A percentile compares a stretch with the other conserved stretches of the same genome.
Conservation (phyloP, 768 basidiomycete genomes). For the Phlebiopsis flavidoalba region DNA sequence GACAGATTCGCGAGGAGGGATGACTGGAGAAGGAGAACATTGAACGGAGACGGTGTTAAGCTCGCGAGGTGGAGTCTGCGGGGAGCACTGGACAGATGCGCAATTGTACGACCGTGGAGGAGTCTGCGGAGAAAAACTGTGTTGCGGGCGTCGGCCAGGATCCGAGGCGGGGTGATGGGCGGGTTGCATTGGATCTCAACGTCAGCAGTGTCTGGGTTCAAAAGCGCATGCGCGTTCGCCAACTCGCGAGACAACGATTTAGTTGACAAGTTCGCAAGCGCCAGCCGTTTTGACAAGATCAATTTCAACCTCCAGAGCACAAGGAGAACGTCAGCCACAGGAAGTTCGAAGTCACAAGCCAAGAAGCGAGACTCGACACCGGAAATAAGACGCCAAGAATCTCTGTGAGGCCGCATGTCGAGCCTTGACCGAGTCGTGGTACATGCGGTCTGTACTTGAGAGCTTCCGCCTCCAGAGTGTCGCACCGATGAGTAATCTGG, state of each 20-base stretch:
- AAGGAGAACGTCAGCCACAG: constrained; percentile 4
- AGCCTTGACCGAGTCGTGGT: constrained; percentile 5
- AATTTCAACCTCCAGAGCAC: constrained; percentile 9
- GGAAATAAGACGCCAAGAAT: background rate
- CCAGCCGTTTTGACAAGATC: background rate
- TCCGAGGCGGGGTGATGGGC: background rate
- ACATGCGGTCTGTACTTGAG: background rate
- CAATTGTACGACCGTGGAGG: too few relatives aligned
- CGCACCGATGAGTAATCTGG: background rate
- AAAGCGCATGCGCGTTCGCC: background rate
- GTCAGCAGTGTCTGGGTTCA: background rate
- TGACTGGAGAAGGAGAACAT: background rate
- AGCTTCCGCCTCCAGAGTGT: background rate
- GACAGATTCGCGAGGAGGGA: background rate
- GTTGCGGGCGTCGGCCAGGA: background rate
- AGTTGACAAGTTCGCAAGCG: background rate
- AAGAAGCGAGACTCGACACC: background rate
- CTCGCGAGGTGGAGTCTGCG: background rate
- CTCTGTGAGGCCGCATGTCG: background rate
- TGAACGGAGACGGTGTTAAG: background rate
- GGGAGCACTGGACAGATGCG: background rate
- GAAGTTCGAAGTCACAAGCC: background rate
- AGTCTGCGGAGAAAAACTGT: background rate
- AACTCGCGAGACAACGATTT: background rate
- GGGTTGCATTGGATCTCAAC: background rate